Percentiles rank a stretch among this genome's conserved stretches.
Evolutionary conservation across 2,329 filamentous ascomycete genomes (phyloP).

Genomic region (Verticillium albo-atrum): DNA sequence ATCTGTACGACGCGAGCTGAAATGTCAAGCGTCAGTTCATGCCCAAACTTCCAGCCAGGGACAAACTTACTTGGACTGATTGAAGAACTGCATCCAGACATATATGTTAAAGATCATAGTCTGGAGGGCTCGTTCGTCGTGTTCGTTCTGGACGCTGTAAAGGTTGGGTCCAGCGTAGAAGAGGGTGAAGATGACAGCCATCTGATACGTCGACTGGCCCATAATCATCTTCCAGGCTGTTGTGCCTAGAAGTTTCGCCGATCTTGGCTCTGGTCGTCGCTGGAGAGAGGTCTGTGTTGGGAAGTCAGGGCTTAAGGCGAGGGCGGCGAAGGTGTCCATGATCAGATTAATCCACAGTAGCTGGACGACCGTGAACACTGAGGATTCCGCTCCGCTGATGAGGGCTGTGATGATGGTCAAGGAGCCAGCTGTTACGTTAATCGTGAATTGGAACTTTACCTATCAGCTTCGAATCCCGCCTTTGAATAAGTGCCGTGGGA

Average conservation of each 20-base stretch:
- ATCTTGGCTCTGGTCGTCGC: constrained; percentile 41
- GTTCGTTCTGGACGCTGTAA: not conserved
- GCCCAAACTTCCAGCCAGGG: not conserved
- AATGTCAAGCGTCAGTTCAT: not conserved
- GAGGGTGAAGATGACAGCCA: constrained; percentile 44
- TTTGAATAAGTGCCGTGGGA: constrained; percentile 17
- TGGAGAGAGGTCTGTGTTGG: constrained; percentile 26
- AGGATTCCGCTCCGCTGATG: constrained; percentile 39
- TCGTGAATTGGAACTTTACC: constrained; percentile 49
- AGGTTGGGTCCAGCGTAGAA: constrained; percentile 5
- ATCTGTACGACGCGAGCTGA: not conserved
- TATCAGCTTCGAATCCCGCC: too few relatives aligned
- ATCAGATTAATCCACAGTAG: constrained; percentile 61
- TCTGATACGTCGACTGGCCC: constrained; percentile 58
- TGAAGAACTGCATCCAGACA: constrained; percentile 76
- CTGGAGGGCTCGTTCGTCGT: constrained; percentile 35
- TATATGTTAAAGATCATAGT: constrained; percentile 83
- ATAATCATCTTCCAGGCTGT: constrained; percentile 61
- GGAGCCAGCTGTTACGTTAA: constrained; percentile 58
- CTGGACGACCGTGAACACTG: constrained; percentile 56
- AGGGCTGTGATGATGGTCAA: constrained; percentile 57
- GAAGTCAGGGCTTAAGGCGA: constrained; percentile 36
- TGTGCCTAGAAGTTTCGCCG: constrained; percentile 7
- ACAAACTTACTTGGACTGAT: not conserved
- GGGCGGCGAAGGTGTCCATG: constrained; percentile 58